phyloP scores from a whole-genome alignment of 1,284 basidiomycete genomes.

The Pyrrhoderma noxium region DNA sequence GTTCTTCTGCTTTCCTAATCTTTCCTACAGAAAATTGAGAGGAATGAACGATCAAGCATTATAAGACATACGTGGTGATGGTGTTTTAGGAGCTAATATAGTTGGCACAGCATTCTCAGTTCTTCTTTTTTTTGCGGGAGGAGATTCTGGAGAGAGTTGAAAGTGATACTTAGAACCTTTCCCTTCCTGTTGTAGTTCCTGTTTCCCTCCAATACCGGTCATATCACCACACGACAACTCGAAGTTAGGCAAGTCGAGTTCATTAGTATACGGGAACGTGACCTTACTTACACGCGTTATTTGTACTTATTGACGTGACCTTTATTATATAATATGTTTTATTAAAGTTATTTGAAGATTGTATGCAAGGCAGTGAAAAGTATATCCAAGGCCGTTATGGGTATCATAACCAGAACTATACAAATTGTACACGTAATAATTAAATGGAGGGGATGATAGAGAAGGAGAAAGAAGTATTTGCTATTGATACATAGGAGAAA shows the following conservation, averaged over 20 bases:
- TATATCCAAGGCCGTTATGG: no score
- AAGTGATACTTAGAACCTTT: slow-evolving; percentile 37
- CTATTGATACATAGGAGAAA: not conserved
- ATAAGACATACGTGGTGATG: slow-evolving; percentile 54
- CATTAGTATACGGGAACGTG: slow-evolving; percentile 16
- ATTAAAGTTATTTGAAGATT: not conserved
- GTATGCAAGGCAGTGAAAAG: no score
- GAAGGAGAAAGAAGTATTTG: not conserved
- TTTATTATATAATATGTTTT: not conserved
- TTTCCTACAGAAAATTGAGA: slow-evolving; percentile 7
- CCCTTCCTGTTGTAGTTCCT: slow-evolving; percentile 37
- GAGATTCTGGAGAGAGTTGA: slow-evolving; percentile 25
- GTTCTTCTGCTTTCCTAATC: slow-evolving; percentile 15
- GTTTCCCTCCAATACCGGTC: slow-evolving; percentile 4
- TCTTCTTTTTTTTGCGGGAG: slow-evolving; percentile 45
- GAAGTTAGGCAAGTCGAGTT: slow-evolving; percentile 7
- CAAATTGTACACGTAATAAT: not conserved
- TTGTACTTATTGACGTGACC: slow-evolving; percentile 19
- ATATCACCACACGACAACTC: slow-evolving; percentile 14
- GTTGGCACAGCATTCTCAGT: slow-evolving; percentile 27
- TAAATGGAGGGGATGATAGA: not conserved
- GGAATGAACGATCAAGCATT: not conserved
- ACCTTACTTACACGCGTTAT: slow-evolving; percentile 22
- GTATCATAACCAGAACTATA: no score
- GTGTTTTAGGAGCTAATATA: slow-evolving; percentile 56